Evolutionary conservation across 768 basidiomycete genomes (phyloP).

Genomic region (Mycena kentingensis): DNA sequence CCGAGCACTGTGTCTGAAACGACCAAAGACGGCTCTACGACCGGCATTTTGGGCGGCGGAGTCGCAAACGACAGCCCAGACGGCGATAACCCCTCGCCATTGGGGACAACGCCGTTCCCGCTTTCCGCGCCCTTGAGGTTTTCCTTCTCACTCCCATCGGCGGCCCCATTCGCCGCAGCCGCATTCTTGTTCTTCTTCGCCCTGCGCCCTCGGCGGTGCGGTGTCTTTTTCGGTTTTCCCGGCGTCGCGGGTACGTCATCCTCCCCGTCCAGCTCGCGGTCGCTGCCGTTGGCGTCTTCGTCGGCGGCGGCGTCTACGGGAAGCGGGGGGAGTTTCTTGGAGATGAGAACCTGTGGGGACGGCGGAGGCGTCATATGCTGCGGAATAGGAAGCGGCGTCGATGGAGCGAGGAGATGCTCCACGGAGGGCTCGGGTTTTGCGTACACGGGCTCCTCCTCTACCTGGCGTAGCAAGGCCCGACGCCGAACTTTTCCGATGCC

Average conservation of each 20-base stretch:
- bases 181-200: slow-evolving; percentile 53
- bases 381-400: not conserved
- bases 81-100: slow-evolving; percentile 25
- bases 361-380: not conserved
- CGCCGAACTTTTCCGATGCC: slow-evolving; percentile 27
- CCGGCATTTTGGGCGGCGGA: slow-evolving; percentile 30
- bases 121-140: slow-evolving; percentile 38
- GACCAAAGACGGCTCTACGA: slow-evolving; percentile 51
- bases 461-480: not conserved
- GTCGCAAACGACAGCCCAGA: slow-evolving; percentile 24
- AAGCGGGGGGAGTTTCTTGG: slow-evolving; percentile 15
- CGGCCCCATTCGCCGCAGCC: slow-evolving; percentile 46
- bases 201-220: slow-evolving; percentile 43
- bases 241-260: slow-evolving; percentile 43
- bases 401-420: not conserved
- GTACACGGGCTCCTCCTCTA: not conserved
- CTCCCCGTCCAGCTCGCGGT: slow-evolving; percentile 37
- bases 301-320: slow-evolving; percentile 37
- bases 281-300: slow-evolving; percentile 64
- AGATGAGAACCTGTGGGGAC: slow-evolving; percentile 6
- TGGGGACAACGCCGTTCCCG: slow-evolving; percentile 24
- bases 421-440: not conserved
- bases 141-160: slow-evolving; percentile 38
- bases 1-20: slow-evolving; percentile 79
- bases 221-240: slow-evolving; percentile 45